Evolutionary conservation across 1,284 basidiomycete genomes (phyloP).

Genomic region (Gymnopus androsaceus): DNA sequence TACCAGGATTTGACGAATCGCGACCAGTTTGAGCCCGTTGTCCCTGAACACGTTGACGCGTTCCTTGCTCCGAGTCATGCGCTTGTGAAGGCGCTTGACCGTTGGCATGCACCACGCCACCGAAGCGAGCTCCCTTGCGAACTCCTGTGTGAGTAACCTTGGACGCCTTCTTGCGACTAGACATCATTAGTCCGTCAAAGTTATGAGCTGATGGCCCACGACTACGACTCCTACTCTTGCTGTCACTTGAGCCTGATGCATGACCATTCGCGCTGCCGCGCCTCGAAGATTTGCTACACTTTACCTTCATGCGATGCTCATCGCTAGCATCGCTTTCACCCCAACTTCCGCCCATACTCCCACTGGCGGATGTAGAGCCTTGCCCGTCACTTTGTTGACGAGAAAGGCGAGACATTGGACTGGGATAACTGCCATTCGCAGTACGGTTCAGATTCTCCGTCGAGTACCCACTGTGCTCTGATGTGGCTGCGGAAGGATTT

Average conservation of each 20-base stretch:
- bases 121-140: conserved; percentile 1
- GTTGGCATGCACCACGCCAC: not conserved
- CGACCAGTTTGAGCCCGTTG: not conserved
- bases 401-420: not conserved
- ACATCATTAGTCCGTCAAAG: conserved; percentile 14
- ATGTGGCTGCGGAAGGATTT: not conserved
- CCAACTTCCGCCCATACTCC: not conserved
- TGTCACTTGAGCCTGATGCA: conserved; percentile 1
- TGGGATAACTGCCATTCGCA: not conserved
- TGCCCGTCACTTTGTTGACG: not conserved
- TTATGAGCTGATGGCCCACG: conserved; percentile 6
- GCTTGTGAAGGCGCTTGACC: not conserved
- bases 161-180: conserved; percentile 5
- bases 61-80: not conserved
- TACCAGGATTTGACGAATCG: not conserved
- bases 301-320: not conserved
- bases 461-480: not conserved
- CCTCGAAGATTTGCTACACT: not conserved
- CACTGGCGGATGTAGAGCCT: not conserved
- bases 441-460: not conserved
- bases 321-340: conserved; percentile 9
- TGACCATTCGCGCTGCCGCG: conserved; percentile 1
- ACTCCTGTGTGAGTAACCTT: not conserved
- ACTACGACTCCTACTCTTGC: conserved; percentile 5
- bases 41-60: conserved; percentile 1